phyloP scores from a whole-genome alignment of 129 eudicot genomes.

The Escallonia herrerae region DNA sequence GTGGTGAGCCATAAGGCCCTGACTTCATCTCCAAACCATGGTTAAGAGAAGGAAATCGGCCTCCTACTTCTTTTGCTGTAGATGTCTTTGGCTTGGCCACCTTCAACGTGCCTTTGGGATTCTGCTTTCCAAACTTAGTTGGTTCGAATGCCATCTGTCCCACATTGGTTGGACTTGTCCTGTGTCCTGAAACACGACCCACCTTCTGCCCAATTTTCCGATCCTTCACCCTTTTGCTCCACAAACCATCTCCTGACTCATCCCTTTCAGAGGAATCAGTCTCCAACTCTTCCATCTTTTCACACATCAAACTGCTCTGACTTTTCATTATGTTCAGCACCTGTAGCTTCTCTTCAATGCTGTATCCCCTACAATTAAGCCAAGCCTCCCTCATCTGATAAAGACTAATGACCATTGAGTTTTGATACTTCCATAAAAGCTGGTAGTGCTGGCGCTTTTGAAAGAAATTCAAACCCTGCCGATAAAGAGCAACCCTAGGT shows the following conservation, averaged over 20 bases:
- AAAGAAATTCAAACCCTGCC: conserved; percentile 67
- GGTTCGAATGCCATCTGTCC: conserved; percentile 36
- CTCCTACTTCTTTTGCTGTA: conserved; percentile 27
- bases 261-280: conserved; percentile 75
- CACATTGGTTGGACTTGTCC: conserved; percentile 37
- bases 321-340: conserved; percentile 74
- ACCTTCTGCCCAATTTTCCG: conserved; percentile 39
- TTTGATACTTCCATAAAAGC: conserved; percentile 62
- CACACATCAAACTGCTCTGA: conserved; percentile 82
- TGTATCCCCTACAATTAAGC: conserved; percentile 75
- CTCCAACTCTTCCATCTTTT: conserved; percentile 63
- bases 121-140: conserved; percentile 37
- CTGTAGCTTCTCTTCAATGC: conserved; percentile 95
- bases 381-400: conserved; percentile 83
- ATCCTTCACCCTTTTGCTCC: conserved; percentile 57
- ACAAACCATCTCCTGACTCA: conserved; percentile 57
- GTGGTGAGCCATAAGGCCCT: conserved; percentile 34
- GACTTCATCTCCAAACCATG: conserved; percentile 32
- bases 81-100: conserved; percentile 38
- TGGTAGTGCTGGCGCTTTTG: conserved; percentile 72
- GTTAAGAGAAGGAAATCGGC: conserved; percentile 25
- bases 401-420: conserved; percentile 59
- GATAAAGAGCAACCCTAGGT: conserved; percentile 86
- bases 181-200: conserved; percentile 29
- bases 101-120: conserved; percentile 56